Evolutionary conservation across 169 alveolate genomes (phyloP).

Genomic region (Pseudocohnilembus persalinus): DNA sequence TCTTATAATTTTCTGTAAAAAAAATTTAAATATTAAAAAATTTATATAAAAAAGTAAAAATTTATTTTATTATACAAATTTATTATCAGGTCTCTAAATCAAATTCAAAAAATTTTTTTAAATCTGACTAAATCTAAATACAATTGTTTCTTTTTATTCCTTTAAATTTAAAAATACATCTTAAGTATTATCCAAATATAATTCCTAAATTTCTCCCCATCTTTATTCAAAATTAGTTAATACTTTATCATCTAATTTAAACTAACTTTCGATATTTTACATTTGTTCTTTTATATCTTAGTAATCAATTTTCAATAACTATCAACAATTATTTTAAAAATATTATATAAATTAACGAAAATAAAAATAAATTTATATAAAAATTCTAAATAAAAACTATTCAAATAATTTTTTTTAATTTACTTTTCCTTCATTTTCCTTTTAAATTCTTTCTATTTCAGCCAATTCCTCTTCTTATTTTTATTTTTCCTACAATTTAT

Average conservation of each 20-base stretch:
- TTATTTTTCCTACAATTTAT: not conserved
- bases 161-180: conserved; percentile 54
- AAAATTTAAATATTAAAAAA: not conserved
- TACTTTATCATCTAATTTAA: conserved; percentile 41
- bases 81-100: conserved; percentile 65
- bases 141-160: conserved; percentile 62
- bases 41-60: not conserved
- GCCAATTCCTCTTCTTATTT: conserved; percentile 22
- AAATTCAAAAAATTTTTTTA: conserved; percentile 60
- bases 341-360: not conserved
- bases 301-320: conserved; percentile 24
- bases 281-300: conserved; percentile 29
- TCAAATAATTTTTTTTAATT: conserved; percentile 26
- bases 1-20: conserved; percentile 50
- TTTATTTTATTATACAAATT: conserved; percentile 22
- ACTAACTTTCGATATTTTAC: conserved; percentile 8
- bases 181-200: conserved; percentile 56
- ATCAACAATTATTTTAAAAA: too few species aligned
- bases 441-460: conserved; percentile 16
- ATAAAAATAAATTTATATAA: too few species aligned
- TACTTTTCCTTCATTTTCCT: conserved; percentile 49
- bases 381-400: too few species aligned
- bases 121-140: conserved; percentile 44
- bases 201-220: conserved; percentile 61
- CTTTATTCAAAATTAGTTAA: conserved; percentile 53